Conservation (phyloP, 108 stramenopile species). For the Hondaea fermentalgiana region DNA sequence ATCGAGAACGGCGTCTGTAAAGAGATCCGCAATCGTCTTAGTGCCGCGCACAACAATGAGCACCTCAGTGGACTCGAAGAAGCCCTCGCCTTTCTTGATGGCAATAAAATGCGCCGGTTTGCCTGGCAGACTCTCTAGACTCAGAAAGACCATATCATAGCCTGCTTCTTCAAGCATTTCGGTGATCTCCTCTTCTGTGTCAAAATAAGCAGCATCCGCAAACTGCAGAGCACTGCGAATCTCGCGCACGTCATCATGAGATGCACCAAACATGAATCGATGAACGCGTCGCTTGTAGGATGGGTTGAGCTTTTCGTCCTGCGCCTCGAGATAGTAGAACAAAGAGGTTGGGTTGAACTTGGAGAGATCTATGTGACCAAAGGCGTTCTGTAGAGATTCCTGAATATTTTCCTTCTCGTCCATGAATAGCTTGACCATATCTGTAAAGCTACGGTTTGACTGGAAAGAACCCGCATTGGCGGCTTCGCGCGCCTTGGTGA, state of each 20-base stretch:
- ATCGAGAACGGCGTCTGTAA: slow-evolving; percentile 66
- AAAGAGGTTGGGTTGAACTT: slow-evolving; percentile 16
- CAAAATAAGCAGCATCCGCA: slow-evolving; percentile 56
- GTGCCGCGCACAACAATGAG: slow-evolving; percentile 68
- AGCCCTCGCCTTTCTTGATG: slow-evolving; percentile 54
- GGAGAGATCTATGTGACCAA: slow-evolving; percentile 4
- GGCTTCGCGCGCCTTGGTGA: background rate
- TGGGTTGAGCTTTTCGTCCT: slow-evolving; percentile 64
- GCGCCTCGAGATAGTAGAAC: slow-evolving; percentile 60
- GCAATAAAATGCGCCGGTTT: slow-evolving; percentile 67
- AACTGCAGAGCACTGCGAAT: slow-evolving; percentile 56
- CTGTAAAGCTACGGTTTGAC: background rate
- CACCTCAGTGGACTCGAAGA: slow-evolving; percentile 48
- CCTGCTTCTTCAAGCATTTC: slow-evolving; percentile 31
- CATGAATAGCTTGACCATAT: background rate
- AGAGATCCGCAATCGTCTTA: slow-evolving; percentile 60
- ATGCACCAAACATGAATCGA: slow-evolving; percentile 52
- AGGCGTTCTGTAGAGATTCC: background rate
- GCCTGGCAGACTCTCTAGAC: slow-evolving; percentile 51
- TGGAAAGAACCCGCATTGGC: background rate
- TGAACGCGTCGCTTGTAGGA: slow-evolving; percentile 67
- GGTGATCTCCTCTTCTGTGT: slow-evolving; percentile 53
- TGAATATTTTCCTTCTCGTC: background rate
- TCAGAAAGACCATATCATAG: slow-evolving; percentile 53
- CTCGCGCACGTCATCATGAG: slow-evolving; percentile 50